Evolutionary conservation across 2,329 filamentous ascomycete genomes (phyloP).

Genomic region (Cadophora luteo-olivacea): DNA sequence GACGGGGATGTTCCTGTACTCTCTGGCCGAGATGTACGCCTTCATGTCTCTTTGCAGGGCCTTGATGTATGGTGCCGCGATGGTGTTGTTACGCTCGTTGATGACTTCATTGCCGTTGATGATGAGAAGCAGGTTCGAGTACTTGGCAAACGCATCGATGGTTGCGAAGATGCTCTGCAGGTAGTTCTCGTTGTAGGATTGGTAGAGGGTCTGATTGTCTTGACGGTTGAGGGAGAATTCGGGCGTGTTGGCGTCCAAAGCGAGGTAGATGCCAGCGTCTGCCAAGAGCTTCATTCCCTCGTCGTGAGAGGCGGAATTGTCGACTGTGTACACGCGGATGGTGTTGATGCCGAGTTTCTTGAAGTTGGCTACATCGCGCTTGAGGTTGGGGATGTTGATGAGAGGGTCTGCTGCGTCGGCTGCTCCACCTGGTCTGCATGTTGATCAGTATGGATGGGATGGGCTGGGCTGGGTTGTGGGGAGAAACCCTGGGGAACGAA

Average conservation of each 20-base stretch:
- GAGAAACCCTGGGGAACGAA: not conserved
- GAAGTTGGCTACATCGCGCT: slow-evolving; percentile 71
- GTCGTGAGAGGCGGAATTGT: slow-evolving; percentile 73
- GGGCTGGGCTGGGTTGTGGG: not conserved
- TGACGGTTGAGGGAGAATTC: slow-evolving; percentile 73
- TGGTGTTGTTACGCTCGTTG: slow-evolving; percentile 58
- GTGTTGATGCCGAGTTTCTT: slow-evolving; percentile 75
- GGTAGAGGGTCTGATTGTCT: slow-evolving; percentile 51
- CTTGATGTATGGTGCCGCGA: slow-evolving; percentile 62
- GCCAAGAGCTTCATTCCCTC: slow-evolving; percentile 71
- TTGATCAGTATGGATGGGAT: slow-evolving; percentile 1
- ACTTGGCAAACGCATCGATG: slow-evolving; percentile 70
- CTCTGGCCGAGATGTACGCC: slow-evolving; percentile 55
- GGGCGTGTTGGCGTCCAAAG: slow-evolving; percentile 76
- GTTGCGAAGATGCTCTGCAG: slow-evolving; percentile 75
- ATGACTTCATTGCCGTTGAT: slow-evolving; percentile 67
- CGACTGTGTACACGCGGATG: slow-evolving; percentile 75
- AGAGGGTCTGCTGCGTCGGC: slow-evolving; percentile 69
- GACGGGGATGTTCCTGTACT: slow-evolving; percentile 58
- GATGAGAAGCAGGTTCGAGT: slow-evolving; percentile 71
- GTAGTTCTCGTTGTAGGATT: slow-evolving; percentile 73
- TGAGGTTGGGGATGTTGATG: slow-evolving; percentile 63
- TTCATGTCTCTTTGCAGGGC: slow-evolving; percentile 64
- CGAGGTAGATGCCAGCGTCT: slow-evolving; percentile 75
- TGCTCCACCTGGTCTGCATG: slow-evolving; percentile 54